phyloP scores from a whole-genome alignment of 345 rosid species.

The Diplotaxis tenuifolia region DNA sequence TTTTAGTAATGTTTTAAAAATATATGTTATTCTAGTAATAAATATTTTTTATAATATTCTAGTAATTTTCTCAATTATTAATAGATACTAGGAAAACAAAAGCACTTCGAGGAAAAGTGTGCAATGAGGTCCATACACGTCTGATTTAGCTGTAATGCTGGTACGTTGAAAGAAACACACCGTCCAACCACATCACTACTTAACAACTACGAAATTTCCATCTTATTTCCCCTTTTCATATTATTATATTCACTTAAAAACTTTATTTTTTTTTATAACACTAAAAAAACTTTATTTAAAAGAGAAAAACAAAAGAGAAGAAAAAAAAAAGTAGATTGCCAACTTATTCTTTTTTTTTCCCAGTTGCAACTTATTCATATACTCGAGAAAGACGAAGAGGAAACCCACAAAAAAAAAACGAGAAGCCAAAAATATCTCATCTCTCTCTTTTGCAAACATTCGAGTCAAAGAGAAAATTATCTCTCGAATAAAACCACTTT shows the following conservation, averaged over 20 bases:
- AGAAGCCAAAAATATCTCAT: background rate
- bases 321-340: background rate
- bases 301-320: background rate
- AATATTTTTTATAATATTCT: no score
- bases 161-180: slow-evolving; percentile 22
- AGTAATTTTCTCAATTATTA: no score
- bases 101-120: slow-evolving; percentile 5
- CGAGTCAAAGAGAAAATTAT: slow-evolving; percentile 17
- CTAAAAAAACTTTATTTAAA: background rate
- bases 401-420: background rate
- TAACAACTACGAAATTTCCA: slow-evolving; percentile 39
- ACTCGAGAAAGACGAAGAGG: slow-evolving; percentile 1
- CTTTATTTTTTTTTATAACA: no score
- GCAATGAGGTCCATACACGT: slow-evolving; percentile 27
- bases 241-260: background rate
- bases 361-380: background rate
- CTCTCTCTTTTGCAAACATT: slow-evolving; percentile 16
- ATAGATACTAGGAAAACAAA: background rate
- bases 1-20: no score
- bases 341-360: background rate
- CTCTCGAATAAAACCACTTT: background rate
- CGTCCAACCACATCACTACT: slow-evolving; percentile 38
- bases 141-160: slow-evolving; percentile 32
- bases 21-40: no score
- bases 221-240: background rate